Conservation (phyloP, 768 basidiomycete species). For the Rhodotorula diobovata region DNA sequence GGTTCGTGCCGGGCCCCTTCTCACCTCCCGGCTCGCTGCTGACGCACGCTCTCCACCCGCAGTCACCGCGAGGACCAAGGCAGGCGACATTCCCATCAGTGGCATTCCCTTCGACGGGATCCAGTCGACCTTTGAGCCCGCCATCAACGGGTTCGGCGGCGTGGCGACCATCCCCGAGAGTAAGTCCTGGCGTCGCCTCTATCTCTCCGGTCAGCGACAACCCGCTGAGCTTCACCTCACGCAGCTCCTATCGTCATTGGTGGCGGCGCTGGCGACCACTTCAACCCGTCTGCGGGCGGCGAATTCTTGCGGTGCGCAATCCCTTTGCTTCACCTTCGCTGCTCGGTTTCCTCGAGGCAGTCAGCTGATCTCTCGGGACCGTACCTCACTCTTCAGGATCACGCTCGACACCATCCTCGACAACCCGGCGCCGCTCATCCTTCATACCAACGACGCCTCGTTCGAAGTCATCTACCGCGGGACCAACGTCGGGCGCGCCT, state of each 20-base stretch:
- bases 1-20: neutral
- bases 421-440: slow-evolving; percentile 47
- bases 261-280: slow-evolving; percentile 17
- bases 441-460: slow-evolving; percentile 58
- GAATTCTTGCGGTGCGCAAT: slow-evolving; percentile 12
- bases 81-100: slow-evolving; percentile 64
- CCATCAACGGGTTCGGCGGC: slow-evolving; percentile 51
- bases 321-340: too few relatives aligned
- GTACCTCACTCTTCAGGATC: neutral
- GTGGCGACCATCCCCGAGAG: slow-evolving; percentile 52
- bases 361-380: neutral
- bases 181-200: neutral
- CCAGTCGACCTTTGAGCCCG: slow-evolving; percentile 56
- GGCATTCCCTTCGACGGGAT: slow-evolving; percentile 61
- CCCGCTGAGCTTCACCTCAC: neutral
- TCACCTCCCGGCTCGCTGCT: too few relatives aligned
- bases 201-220: too few relatives aligned
- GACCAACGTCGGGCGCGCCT: slow-evolving; percentile 45
- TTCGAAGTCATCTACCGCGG: slow-evolving; percentile 60
- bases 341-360: too few relatives aligned
- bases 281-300: slow-evolving; percentile 13
- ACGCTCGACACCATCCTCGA: slow-evolving; percentile 24
- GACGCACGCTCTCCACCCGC: neutral
- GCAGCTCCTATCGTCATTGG: slow-evolving; percentile 26
- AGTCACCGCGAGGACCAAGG: slow-evolving; percentile 44